Percentiles rank a stretch among this genome's conserved stretches.
Conservation (phyloP, 2,329 filamentous ascomycete genomes). For the Elsinoe arachidis region DNA sequence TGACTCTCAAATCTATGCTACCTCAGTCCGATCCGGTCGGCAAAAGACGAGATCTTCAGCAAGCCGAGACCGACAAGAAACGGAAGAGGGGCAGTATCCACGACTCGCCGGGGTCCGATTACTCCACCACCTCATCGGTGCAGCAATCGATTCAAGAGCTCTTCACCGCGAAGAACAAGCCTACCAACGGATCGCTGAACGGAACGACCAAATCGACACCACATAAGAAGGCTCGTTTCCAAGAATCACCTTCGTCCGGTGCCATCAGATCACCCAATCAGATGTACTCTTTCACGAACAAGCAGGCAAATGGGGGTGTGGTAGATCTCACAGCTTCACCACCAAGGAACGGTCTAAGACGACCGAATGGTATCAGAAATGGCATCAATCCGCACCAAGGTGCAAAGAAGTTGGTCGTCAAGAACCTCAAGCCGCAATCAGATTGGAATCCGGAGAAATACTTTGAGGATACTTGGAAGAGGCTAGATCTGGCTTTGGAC, state of each 20-base stretch:
- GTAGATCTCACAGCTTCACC: slow-evolving; percentile 39
- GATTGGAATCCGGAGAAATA: slow-evolving; percentile 64
- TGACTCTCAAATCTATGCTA: not conserved
- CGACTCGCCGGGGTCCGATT: slow-evolving; percentile 10
- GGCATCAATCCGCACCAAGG: slow-evolving; percentile 65
- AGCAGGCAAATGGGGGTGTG: slow-evolving; percentile 22
- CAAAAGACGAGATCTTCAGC: not conserved
- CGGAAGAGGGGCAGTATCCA: slow-evolving; percentile 3
- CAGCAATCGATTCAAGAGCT: slow-evolving; percentile 39
- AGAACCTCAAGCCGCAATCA: slow-evolving; percentile 68
- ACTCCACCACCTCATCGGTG: slow-evolving; percentile 20
- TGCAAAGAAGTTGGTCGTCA: slow-evolving; percentile 81
- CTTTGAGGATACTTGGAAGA: slow-evolving; percentile 64
- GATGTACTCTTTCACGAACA: slow-evolving; percentile 47
- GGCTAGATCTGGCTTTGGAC: slow-evolving; percentile 64
- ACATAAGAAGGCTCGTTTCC: slow-evolving; percentile 34
- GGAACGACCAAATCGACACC: slow-evolving; percentile 24
- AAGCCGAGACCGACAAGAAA: slow-evolving; percentile 3
- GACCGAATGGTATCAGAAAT: slow-evolving; percentile 27
- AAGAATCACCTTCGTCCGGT: slow-evolving; percentile 20
- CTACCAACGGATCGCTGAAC: slow-evolving; percentile 18
- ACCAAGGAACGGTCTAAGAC: slow-evolving; percentile 25
- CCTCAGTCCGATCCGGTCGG: slow-evolving; percentile 5
- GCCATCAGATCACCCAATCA: slow-evolving; percentile 20
- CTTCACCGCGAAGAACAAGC: slow-evolving; percentile 30